Conservation (phyloP, 352 stramenopile genomes). For the Detonula confervacea region DNA sequence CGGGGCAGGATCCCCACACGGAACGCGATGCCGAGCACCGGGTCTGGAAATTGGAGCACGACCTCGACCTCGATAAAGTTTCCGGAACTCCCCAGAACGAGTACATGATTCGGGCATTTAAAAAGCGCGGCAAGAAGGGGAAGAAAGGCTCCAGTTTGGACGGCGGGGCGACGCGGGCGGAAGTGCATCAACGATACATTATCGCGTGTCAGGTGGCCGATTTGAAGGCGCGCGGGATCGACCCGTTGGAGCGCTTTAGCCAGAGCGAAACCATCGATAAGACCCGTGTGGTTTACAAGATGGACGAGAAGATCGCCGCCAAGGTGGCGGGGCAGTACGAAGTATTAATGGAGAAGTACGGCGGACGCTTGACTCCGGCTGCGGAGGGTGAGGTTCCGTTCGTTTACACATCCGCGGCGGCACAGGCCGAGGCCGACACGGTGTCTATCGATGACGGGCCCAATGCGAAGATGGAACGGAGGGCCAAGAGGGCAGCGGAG, state of each 20-base stretch:
- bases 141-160: too few species aligned
- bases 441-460: too few species aligned
- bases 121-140: slow-evolving; percentile 37
- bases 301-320: slow-evolving; percentile 59
- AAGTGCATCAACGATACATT: slow-evolving; percentile 67
- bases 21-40: slow-evolving; percentile 74
- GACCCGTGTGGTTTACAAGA: slow-evolving; percentile 63
- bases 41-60: slow-evolving; percentile 65
- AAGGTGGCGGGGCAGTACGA: slow-evolving; percentile 54
- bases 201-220: slow-evolving; percentile 75
- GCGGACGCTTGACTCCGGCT: too few species aligned
- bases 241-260: slow-evolving; percentile 75
- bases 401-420: too few species aligned
- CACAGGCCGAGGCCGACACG: too few species aligned
- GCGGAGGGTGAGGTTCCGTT: too few species aligned
- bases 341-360: too few species aligned
- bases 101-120: slow-evolving; percentile 55
- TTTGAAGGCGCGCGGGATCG: slow-evolving; percentile 67
- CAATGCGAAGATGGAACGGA: slow-evolving; percentile 16
- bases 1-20: slow-evolving; percentile 69
- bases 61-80: slow-evolving; percentile 71
- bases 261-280: slow-evolving; percentile 59
- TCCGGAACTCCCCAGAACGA: slow-evolving; percentile 64
- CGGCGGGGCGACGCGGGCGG: too few species aligned
- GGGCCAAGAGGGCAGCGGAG: slow-evolving; percentile 12